Percentiles rank a stretch among this genome's conserved stretches.
Conservation (phyloP, 2,329 filamentous ascomycete genomes). For the Dactylellina leptospora region DNA sequence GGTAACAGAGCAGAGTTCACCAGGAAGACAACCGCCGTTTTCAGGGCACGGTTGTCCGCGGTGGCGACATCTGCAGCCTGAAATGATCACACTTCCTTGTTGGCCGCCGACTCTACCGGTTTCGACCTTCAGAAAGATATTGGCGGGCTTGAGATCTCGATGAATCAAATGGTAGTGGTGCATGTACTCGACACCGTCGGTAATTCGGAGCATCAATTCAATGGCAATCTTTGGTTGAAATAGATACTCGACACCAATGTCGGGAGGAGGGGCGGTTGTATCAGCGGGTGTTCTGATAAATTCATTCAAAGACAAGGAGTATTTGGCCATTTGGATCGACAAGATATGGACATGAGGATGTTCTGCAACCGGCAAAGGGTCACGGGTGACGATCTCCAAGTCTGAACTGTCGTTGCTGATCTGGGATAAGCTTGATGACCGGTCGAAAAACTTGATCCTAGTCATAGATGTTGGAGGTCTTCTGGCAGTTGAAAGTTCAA, state of each 20-base stretch:
- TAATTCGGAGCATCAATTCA: slow-evolving; percentile 68
- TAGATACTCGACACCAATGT: slow-evolving; percentile 65
- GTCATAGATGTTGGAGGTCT: not conserved
- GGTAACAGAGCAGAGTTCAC: slow-evolving; percentile 59
- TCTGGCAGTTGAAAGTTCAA: not conserved
- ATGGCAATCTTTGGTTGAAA: slow-evolving; percentile 70
- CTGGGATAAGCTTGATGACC: slow-evolving; percentile 24
- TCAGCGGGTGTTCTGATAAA: slow-evolving; percentile 64
- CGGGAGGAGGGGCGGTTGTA: slow-evolving; percentile 50
- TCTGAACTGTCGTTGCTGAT: slow-evolving; percentile 59
- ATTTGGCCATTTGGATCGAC: slow-evolving; percentile 74
- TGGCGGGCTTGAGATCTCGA: slow-evolving; percentile 74
- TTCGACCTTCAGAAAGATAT: slow-evolving; percentile 70
- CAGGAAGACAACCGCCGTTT: slow-evolving; percentile 59
- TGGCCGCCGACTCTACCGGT: slow-evolving; percentile 57
- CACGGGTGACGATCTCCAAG: slow-evolving; percentile 55
- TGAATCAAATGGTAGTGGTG: slow-evolving; percentile 71
- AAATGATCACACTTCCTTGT: slow-evolving; percentile 63
- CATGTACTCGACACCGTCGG: slow-evolving; percentile 72
- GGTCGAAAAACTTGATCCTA: slow-evolving; percentile 6
- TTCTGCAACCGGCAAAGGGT: slow-evolving; percentile 58
- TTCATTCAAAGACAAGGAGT: slow-evolving; percentile 70
- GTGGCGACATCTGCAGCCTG: slow-evolving; percentile 63
- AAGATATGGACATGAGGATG: slow-evolving; percentile 32
- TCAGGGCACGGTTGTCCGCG: slow-evolving; percentile 53